Evolutionary conservation across 2,329 filamentous ascomycete species (phyloP), one percentile per base, ranked within the genome.

Genomic region (Phyllachora maydis): DNA sequence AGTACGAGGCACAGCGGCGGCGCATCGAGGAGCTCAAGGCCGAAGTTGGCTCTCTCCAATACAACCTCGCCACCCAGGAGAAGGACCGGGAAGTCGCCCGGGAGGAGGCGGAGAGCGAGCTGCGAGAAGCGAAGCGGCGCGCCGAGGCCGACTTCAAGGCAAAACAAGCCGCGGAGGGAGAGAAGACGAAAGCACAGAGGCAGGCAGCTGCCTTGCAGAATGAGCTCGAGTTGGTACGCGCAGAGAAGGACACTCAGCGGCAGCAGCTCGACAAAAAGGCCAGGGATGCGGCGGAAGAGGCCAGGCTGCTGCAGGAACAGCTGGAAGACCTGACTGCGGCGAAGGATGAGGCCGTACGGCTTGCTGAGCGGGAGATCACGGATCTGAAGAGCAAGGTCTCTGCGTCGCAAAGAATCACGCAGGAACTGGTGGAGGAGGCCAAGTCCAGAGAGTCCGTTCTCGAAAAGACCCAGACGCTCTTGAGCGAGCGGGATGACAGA

Each of bases 141-240:
- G 75, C 78, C n/a, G 82, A 93, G 37, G 72, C 78, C 6, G 83
- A 92, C 39, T 82, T 77, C 39, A 73, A 78, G 37, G 56, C 56
- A 21, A 60, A 62, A 21, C 64, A 72, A 30, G 50, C 53, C 0
- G 66, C 65, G 14, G 67, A 74, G 33, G 50, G 50, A 0, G 64
- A 64, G 21, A 56, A 53, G 22, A 47, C 48, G 6, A 59, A 58
- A 20, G 54, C 58, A 0, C 39, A 50, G 14, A 47, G 58, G 9
- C 56, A 65, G 34, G 40, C 57, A 3, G 62, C 66, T 25, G 38
- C 46, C 0, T 28, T 64, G 7, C 52, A 56, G 23, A 47, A 46
- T 6, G 66, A 74, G 30, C 36, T 69, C 6, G 51, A 54, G 1
- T 50, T 58, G 7, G 25, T 65, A 8, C 59, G 59, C 14, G 57